Percentiles rank a stretch among this genome's conserved stretches.
These are phyloP conservation scores for Remersonia thermophila DNA, from an alignment of 2,329 filamentous ascomycete species.

Conservation along the genomic window DNA sequence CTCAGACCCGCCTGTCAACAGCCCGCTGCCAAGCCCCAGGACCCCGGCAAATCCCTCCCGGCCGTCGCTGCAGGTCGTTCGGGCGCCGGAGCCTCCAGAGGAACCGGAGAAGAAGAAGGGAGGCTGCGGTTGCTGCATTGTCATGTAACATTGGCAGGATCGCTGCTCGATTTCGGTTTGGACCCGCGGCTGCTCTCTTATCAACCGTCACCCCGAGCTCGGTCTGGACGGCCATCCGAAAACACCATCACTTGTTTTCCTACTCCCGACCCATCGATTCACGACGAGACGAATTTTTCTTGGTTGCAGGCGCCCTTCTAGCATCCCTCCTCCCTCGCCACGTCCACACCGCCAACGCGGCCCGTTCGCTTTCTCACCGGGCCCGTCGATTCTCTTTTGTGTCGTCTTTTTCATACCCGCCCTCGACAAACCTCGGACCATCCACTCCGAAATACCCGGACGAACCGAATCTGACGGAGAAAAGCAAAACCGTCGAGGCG, in stretches of 20 bases:
- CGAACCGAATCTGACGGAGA: too few relatives aligned
- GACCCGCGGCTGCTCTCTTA: neutral
- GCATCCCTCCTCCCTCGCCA: neutral
- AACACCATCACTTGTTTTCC: neutral
- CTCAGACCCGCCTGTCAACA: conserved; percentile 29
- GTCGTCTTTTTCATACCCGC: conserved; percentile 2
- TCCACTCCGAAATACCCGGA: too few relatives aligned
- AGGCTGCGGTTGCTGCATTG: conserved; percentile 58
- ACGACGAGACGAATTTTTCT: conserved; percentile 11
- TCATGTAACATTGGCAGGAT: conserved; percentile 50
- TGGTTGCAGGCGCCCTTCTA: conserved; percentile 5
- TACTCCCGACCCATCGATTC: conserved; percentile 1
- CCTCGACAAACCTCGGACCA: neutral
- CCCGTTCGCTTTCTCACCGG: neutral
- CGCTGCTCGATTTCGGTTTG: too few relatives aligned
- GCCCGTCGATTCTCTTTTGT: conserved; percentile 1
- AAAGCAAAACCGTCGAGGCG: too few relatives aligned
- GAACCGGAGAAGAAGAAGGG: conserved; percentile 38
- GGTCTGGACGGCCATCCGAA: neutral
- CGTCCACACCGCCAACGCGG: neutral
- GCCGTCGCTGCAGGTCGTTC: conserved; percentile 31
- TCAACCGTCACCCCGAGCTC: too few relatives aligned
- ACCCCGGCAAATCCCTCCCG: conserved; percentile 31
- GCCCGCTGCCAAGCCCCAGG: conserved; percentile 33
- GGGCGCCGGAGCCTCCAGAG: conserved; percentile 41